phyloP scores from a whole-genome alignment of 805 yeast genomes.

The Lachancea meyersii region DNA sequence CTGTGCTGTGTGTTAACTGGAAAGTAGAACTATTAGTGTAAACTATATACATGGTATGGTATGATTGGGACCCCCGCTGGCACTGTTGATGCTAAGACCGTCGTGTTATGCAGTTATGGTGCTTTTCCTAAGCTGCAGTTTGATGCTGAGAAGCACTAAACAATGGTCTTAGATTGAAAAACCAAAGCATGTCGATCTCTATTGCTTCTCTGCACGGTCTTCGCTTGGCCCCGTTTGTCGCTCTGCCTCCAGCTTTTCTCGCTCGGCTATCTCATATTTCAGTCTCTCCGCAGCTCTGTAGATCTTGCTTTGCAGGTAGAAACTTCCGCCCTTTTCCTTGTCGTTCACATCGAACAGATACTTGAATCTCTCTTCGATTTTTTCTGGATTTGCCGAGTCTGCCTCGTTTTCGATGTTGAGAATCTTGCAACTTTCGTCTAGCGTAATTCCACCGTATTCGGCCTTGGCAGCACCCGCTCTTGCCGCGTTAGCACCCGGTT shows the following conservation, averaged over 20 bases:
- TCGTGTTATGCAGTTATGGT: no score
- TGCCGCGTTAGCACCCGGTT: constrained; percentile 47
- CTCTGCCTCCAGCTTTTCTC: constrained; percentile 12
- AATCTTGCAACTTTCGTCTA: constrained; percentile 89
- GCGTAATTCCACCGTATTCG: constrained; percentile 65
- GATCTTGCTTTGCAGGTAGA: constrained; percentile 87
- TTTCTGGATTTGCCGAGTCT: constrained; percentile 45
- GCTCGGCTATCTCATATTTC: constrained; percentile 55
- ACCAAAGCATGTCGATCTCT: neutral
- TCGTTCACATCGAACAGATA: constrained; percentile 84
- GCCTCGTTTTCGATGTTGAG: constrained; percentile 64
- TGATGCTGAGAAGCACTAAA: no score
- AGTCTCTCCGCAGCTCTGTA: constrained; percentile 91
- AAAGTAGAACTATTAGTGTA: no score
- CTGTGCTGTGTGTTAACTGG: no score
- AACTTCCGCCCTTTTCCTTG: constrained; percentile 93
- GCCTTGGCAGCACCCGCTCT: constrained; percentile 37
- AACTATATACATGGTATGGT: no score
- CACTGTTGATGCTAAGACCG: no score
- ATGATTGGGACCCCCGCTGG: no score
- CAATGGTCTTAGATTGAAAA: no score
- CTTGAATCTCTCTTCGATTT: constrained; percentile 63
- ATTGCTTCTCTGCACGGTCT: constrained; percentile 1
- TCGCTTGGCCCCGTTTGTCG: neutral
- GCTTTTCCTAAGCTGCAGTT: no score